A percentile compares a stretch with the other conserved stretches of the same genome.
phyloP scores from a whole-genome alignment of 345 rosid genomes.

The Eucalyptus sp. region DNA sequence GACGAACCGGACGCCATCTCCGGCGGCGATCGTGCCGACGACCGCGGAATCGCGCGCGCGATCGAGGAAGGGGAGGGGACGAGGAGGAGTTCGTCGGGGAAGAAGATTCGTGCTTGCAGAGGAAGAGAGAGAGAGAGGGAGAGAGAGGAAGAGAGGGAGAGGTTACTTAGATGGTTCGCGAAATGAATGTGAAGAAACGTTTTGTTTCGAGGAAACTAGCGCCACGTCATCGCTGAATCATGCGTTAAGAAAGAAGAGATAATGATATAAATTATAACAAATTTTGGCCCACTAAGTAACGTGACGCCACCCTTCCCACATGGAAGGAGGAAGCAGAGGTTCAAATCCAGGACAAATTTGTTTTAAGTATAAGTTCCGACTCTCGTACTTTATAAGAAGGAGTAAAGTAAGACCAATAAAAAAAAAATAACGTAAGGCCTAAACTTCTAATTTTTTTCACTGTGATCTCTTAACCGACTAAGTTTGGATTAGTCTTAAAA shows the following conservation, averaged over 20 bases:
- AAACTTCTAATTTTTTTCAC: too few relatives aligned
- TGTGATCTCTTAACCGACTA: too few relatives aligned
- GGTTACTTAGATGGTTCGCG: background rate
- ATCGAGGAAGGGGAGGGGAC: background rate
- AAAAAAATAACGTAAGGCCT: too few relatives aligned
- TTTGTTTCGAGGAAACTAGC: background rate
- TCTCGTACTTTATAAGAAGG: too few relatives aligned
- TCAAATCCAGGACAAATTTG: too few relatives aligned
- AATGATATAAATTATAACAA: too few relatives aligned
- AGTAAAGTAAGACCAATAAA: too few relatives aligned
- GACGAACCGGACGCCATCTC: slow-evolving; percentile 87
- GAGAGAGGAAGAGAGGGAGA: background rate
- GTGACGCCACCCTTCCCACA: too few relatives aligned
- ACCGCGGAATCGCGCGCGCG: background rate
- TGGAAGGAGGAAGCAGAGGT: too few relatives aligned
- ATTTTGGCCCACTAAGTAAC: too few relatives aligned
- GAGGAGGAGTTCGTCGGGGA: background rate
- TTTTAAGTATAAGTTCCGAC: too few relatives aligned
- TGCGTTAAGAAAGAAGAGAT: background rate
- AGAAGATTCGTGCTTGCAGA: background rate
- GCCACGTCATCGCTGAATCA: background rate
- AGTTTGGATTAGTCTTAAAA: too few relatives aligned
- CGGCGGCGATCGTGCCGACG: background rate
- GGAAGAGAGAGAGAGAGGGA: background rate
- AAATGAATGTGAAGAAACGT: background rate